phyloP scores from a whole-genome alignment of 257 asterid genomes.

The Solanum virginianum region DNA sequence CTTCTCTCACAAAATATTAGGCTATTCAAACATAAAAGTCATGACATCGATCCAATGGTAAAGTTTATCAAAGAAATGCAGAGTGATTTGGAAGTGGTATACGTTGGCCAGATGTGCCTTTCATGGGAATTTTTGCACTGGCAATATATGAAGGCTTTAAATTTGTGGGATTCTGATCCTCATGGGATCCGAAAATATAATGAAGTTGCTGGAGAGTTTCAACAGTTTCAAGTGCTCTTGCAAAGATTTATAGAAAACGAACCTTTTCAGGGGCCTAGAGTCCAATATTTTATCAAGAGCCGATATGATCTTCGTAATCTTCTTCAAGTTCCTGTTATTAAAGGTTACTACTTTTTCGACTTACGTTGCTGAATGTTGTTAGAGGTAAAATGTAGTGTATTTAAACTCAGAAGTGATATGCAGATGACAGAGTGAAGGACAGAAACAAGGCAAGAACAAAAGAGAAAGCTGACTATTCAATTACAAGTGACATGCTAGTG shows the following conservation, averaged over 20 bases:
- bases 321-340: conserved; percentile 79
- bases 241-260: conserved; percentile 84
- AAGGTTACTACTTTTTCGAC: background rate
- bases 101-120: conserved; percentile 87
- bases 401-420: background rate
- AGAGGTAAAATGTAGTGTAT: background rate
- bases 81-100: conserved; percentile 74
- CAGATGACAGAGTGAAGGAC: conserved; percentile 60
- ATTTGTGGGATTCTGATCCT: conserved; percentile 62
- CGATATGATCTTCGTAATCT: conserved; percentile 66
- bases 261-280: conserved; percentile 69
- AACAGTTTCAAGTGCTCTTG: conserved; percentile 82
- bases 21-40: conserved; percentile 46
- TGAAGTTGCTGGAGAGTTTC: conserved; percentile 82
- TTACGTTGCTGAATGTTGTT: background rate
- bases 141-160: conserved; percentile 71
- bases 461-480: conserved; percentile 29
- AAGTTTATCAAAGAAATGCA: conserved; percentile 61
- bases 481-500: conserved; percentile 64
- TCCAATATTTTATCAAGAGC: conserved; percentile 43
- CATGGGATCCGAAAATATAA: conserved; percentile 49
- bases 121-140: conserved; percentile 94
- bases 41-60: conserved; percentile 62
- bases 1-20: conserved; percentile 43
- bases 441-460: conserved; percentile 28